These are phyloP conservation scores for Acanthamoeba polyphaga DNA, from an alignment of 208 protist species.

Conservation along the genomic window DNA sequence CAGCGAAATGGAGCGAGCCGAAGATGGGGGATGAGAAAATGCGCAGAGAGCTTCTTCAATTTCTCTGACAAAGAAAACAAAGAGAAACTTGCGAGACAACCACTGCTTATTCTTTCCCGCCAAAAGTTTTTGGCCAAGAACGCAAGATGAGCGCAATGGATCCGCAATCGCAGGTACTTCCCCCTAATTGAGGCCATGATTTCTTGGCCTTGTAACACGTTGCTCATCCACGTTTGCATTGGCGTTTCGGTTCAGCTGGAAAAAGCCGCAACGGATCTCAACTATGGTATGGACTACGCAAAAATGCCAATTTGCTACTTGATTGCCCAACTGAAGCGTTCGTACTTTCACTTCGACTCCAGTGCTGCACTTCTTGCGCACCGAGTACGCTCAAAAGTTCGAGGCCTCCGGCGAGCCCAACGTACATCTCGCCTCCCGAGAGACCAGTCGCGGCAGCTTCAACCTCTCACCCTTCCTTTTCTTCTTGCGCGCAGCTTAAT, in stretches of 20 bases:
- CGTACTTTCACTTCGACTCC: background rate
- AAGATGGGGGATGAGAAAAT: background rate
- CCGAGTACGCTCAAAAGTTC: conserved; percentile 64
- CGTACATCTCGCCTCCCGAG: background rate
- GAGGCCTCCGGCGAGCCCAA: conserved; percentile 26
- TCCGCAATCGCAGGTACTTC: conserved; percentile 17
- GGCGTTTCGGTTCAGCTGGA: background rate
- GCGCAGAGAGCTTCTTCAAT: background rate
- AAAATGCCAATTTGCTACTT: background rate
- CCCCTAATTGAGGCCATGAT: background rate
- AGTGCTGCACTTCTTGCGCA: conserved; percentile 46
- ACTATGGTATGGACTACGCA: background rate
- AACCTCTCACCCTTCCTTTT: background rate
- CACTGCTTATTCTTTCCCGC: background rate
- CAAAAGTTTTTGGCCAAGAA: background rate
- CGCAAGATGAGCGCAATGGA: background rate
- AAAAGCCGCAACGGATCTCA: background rate
- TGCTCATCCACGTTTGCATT: background rate
- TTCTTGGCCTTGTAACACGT: background rate
- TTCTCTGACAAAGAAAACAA: background rate
- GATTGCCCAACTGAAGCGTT: background rate
- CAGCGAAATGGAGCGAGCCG: too few species aligned
- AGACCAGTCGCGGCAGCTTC: background rate
- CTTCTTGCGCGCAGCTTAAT: conserved; percentile 20
- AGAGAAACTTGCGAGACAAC: background rate